Evolutionary conservation across 441 rosid species (phyloP).

Genomic region (Arabidopsis hybrid): DNA sequence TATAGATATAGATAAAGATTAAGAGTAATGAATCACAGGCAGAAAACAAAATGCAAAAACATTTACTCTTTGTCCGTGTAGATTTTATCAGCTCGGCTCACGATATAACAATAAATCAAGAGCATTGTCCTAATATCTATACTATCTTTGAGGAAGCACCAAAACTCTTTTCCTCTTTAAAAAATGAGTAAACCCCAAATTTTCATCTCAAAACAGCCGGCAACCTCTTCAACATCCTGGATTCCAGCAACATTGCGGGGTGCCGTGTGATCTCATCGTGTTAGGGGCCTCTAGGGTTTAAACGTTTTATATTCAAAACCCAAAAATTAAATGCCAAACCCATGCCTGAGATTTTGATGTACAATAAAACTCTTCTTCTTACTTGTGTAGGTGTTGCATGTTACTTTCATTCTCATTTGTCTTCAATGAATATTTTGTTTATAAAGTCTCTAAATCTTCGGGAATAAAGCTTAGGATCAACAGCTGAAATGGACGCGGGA

Average conservation of each 20-base stretch:
- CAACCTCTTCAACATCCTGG: constrained; percentile 39
- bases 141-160: constrained; percentile 13
- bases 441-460: constrained; percentile 51
- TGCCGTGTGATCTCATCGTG: constrained; percentile 10
- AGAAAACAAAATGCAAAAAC: not conserved
- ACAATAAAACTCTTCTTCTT: constrained; percentile 11
- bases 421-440: constrained; percentile 48
- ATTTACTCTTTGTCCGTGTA: constrained; percentile 6
- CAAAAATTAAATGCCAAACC: constrained; percentile 24
- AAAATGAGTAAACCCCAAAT: constrained; percentile 9
- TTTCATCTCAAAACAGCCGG: constrained; percentile 25
- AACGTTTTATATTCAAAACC: constrained; percentile 26
- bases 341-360: constrained; percentile 22
- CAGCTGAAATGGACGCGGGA: constrained; percentile 51
- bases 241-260: constrained; percentile 37
- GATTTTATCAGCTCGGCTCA: not conserved
- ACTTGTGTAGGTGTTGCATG: constrained; percentile 16
- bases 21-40: not conserved
- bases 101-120: not conserved
- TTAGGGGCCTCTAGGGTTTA: constrained; percentile 20
- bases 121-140: constrained; percentile 27
- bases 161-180: constrained; percentile 17
- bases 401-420: constrained; percentile 31
- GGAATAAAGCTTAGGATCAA: constrained; percentile 53
- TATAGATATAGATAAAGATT: not conserved